Evolutionary conservation across 1,284 basidiomycete genomes (phyloP).

Genomic region (Irpex sp.): DNA sequence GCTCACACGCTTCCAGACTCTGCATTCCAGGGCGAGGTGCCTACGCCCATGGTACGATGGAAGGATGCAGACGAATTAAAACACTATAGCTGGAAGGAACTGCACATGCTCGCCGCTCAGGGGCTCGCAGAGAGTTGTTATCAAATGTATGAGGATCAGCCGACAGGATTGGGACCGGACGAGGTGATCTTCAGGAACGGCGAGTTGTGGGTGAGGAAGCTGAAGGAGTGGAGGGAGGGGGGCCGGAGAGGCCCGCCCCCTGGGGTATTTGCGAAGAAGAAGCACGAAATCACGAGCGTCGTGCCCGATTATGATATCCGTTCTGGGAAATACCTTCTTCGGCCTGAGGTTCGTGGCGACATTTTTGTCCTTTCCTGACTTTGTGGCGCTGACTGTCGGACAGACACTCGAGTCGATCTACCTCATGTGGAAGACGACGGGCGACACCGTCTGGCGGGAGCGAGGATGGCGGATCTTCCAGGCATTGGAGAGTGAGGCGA

Average conservation of each 20-base stretch:
- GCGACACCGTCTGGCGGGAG: constrained; percentile 62
- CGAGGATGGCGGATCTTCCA: constrained; percentile 72
- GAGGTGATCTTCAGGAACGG: constrained; percentile 26
- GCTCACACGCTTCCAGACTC: constrained; percentile 55
- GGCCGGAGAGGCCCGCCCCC: constrained; percentile 43
- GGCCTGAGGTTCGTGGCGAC: constrained; percentile 53
- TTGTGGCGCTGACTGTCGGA: neutral
- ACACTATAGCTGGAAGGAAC: constrained; percentile 38
- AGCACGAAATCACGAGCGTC: constrained; percentile 21
- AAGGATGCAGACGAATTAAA: constrained; percentile 28
- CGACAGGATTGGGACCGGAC: constrained; percentile 59
- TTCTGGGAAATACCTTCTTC: constrained; percentile 45
- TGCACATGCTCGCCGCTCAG: constrained; percentile 61
- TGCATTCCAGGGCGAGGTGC: neutral
- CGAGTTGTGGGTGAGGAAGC: constrained; percentile 43
- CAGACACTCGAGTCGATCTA: constrained; percentile 67
- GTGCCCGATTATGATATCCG: constrained; percentile 29
- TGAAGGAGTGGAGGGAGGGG: constrained; percentile 43
- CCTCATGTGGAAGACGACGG: constrained; percentile 65
- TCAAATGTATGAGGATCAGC: constrained; percentile 57
- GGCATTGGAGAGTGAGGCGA: constrained; percentile 56
- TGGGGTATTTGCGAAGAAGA: constrained; percentile 41
- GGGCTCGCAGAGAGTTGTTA: constrained; percentile 67
- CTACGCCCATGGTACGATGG: constrained; percentile 1
- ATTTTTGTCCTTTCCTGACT: neutral